phyloP scores from a whole-genome alignment of 148 eudicot species.

The Fagopyrum tataricum region DNA sequence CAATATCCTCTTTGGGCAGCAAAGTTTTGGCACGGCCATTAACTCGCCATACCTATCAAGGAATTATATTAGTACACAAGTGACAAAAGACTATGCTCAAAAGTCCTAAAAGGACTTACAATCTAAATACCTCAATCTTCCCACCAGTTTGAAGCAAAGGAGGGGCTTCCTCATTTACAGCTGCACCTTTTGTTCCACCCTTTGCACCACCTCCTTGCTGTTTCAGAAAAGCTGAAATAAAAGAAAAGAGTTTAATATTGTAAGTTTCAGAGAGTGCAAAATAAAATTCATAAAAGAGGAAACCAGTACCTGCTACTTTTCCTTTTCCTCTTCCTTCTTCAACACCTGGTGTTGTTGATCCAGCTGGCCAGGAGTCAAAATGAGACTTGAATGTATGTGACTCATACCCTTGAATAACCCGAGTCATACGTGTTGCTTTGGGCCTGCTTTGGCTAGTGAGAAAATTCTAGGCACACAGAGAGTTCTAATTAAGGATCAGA shows the following conservation, averaged over 20 bases:
- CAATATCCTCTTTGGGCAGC: constrained; percentile 69
- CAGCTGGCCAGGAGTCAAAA: constrained; percentile 92
- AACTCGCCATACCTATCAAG: constrained; percentile 83
- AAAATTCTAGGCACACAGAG: constrained; percentile 43
- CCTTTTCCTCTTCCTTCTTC: constrained; percentile 83
- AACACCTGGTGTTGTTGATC: constrained; percentile 59
- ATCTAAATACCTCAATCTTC: constrained; percentile 57
- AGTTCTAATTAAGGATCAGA: constrained; percentile 19
- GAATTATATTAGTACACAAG: neutral
- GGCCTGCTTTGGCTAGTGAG: constrained; percentile 71
- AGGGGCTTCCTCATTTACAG: constrained; percentile 85
- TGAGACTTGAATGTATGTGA: constrained; percentile 83
- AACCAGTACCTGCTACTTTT: constrained; percentile 74
- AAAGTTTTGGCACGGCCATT: constrained; percentile 83
- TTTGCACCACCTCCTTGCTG: constrained; percentile 90
- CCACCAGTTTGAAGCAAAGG: constrained; percentile 92
- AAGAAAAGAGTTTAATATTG: constrained; percentile 5
- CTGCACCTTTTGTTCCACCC: constrained; percentile 63
- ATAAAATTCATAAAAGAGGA: neutral
- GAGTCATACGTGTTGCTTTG: constrained; percentile 72
- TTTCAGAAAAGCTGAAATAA: constrained; percentile 75
- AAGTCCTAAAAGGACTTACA: neutral
- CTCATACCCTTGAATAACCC: constrained; percentile 91
- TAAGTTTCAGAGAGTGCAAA: neutral
- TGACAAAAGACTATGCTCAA: neutral